These are phyloP conservation scores for Mycena metata DNA, from an alignment of 768 basidiomycete genomes.

Conservation along the genomic window DNA sequence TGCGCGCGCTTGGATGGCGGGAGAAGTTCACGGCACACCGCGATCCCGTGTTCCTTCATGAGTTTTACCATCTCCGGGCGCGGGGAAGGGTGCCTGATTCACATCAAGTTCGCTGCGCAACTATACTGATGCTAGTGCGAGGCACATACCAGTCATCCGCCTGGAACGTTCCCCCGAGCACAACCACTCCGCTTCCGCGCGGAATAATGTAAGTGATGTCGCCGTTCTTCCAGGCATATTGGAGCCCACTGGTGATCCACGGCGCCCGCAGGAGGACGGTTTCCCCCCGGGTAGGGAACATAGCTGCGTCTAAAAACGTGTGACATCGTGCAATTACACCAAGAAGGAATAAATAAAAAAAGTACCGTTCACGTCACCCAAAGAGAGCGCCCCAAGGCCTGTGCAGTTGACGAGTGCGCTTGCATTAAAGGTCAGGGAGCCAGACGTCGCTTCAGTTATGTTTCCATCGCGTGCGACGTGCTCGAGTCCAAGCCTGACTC, in stretches of 20 bases:
- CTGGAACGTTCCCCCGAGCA: slow-evolving; percentile 36
- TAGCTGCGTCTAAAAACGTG: slow-evolving; percentile 32
- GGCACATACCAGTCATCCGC: slow-evolving; percentile 28
- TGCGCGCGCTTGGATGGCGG: slow-evolving; percentile 21
- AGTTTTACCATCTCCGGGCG: slow-evolving; percentile 33
- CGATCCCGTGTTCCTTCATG: slow-evolving; percentile 29
- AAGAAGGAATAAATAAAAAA: background rate
- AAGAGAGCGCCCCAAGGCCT: slow-evolving; percentile 59
- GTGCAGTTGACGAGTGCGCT: slow-evolving; percentile 33
- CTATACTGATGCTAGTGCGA: no score
- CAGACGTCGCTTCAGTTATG: slow-evolving; percentile 2
- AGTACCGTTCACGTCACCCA: slow-evolving; percentile 71
- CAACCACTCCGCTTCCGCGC: slow-evolving; percentile 35
- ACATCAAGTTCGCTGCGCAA: no score
- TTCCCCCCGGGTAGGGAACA: slow-evolving; percentile 75
- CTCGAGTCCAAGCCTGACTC: no score
- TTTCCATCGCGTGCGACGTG: no score
- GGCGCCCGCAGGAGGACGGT: slow-evolving; percentile 68
- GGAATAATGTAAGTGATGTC: slow-evolving; percentile 36
- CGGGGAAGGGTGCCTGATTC: slow-evolving; percentile 29
- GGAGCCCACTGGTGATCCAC: slow-evolving; percentile 42
- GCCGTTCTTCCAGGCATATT: background rate
- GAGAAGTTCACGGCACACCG: slow-evolving; percentile 29
- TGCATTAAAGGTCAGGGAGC: slow-evolving; percentile 12
- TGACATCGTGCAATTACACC: background rate